Evolutionary conservation across 1,139 yeast species (phyloP), one percentile per base, ranked within the genome.

Genomic region (Petasospora fabianii): DNA sequence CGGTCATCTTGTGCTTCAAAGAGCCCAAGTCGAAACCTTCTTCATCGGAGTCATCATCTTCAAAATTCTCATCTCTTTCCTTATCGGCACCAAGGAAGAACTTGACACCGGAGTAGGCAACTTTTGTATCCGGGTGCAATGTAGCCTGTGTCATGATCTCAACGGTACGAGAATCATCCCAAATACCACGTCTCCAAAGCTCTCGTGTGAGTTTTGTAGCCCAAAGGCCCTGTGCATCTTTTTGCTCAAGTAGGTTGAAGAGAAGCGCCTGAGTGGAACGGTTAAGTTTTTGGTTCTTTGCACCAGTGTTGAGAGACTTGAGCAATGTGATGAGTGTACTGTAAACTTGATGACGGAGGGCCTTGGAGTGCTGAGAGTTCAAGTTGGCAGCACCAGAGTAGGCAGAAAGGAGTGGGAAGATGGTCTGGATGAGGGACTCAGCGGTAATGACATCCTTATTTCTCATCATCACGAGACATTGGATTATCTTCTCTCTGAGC

Each of bases 71-170:
- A 48, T 88, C 96, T 66, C 97, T 77, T 64, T 92, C 97, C 56
- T 83, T 84, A 59, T 92, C 98, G 20, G 96, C 96, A 47, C 96
- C 97, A 41, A 92, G 66, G 64, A 92, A 92, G 64, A 92, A 92
- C 55, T 79, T 71, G 26, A 87, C 94, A 42, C 97, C 98, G 3
- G 97, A 85, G 43, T 83, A 69, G 11, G 95, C 85, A 38, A 92
- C 95, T 64, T 92, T 92, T 12, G 80, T 74, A 53, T 90, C 95
- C 10, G 84, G 79, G 58, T 88, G 96, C 44, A 85, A 64, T 2
- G 97, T 88, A 1, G 97, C 97, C 55, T 87, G 95, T 3, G 95
- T 84, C 97, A 94, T 90, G 55, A 92, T 79, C 62, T 92, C 98
- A 18, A 92, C 96, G 0, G 97, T 84, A 53, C 97, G 72, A 1